phyloP scores from a whole-genome alignment of 371 early-diverging fungal genomes.

The Vairimorpha ceranae region DNA sequence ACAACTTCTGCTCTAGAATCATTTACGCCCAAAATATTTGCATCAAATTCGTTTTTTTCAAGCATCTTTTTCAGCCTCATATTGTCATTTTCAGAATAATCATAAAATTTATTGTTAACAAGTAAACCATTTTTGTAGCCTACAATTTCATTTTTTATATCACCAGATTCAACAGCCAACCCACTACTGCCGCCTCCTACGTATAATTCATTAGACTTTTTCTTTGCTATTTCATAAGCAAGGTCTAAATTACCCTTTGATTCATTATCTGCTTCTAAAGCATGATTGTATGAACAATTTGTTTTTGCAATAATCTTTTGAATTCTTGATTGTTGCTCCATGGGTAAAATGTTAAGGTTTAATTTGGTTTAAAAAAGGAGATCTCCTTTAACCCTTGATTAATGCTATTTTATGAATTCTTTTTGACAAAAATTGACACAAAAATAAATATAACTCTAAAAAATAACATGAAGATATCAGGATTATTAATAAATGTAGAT shows the following conservation, averaged over 20 bases:
- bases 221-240: constrained; percentile 5
- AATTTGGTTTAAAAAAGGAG: neutral
- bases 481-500: constrained; percentile 84
- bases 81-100: constrained; percentile 28
- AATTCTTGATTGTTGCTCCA: constrained; percentile 24
- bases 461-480: constrained; percentile 83
- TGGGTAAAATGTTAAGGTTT: neutral
- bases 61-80: constrained; percentile 34
- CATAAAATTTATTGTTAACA: constrained; percentile 38
- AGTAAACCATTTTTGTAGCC: constrained; percentile 41
- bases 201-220: constrained; percentile 27
- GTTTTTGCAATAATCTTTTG: constrained; percentile 22
- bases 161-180: constrained; percentile 28
- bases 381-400: neutral
- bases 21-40: constrained; percentile 6
- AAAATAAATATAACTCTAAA: constrained; percentile 90
- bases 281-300: constrained; percentile 23
- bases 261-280: constrained; percentile 14
- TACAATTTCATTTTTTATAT: constrained; percentile 12
- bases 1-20: constrained; percentile 23
- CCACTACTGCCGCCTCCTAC: constrained; percentile 40
- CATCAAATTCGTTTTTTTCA: constrained; percentile 28
- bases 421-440: constrained; percentile 90
- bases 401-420: constrained; percentile 93
- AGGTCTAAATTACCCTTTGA: constrained; percentile 14